Evolutionary conservation across 345 rosid species (phyloP), one percentile per base, ranked within the genome.

Genomic region (Aethionema arabicum): DNA sequence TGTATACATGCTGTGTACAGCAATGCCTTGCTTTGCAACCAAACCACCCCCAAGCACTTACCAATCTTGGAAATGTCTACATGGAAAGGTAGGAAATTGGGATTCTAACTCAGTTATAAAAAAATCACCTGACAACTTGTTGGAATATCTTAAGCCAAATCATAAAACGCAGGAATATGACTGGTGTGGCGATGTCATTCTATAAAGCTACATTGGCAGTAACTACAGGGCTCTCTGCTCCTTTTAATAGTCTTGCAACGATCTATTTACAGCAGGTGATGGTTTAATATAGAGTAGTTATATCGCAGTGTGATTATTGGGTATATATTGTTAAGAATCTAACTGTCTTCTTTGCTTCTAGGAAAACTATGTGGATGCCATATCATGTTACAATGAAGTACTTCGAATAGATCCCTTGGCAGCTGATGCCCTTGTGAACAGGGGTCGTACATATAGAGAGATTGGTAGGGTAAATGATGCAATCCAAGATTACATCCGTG

Each of bases 381-480:
- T 95, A 72, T 85, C 97, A 59, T 95, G 97, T 77, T 95, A 95
- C 74, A 90, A 83, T 72, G 97, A 95, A 76, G 96, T 90, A 68
- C 95, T 95, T 13, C 88, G 95, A 21, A 95, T 95, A 68, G 99
- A 95, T 74, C 99, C 99, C 27, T 61, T 80, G 79, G 99, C 97
- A 36, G 97, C 97, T 62, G 99, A 95, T 79, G 99, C 90, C 40
- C 95, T 88, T 56, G 96, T 95, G 41, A 95, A 95, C 72, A 79
- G 99, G 74, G 97, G 99, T 32, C 90, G 90, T 74, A 95, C 97
- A 16, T 95, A 73, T 74, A 95, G 90, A 73, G 99, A 95, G 82
- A 78, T 88, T 61, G 97, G 99, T 61, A 82, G 97, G 77, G 95
- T 90, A 38, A 80, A 68, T 69, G 99, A 95, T 69, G 99, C 99